These are phyloP conservation scores for Kwoniella newhampshirensis DNA, from an alignment of 768 basidiomycete genomes.

Conservation along the genomic window DNA sequence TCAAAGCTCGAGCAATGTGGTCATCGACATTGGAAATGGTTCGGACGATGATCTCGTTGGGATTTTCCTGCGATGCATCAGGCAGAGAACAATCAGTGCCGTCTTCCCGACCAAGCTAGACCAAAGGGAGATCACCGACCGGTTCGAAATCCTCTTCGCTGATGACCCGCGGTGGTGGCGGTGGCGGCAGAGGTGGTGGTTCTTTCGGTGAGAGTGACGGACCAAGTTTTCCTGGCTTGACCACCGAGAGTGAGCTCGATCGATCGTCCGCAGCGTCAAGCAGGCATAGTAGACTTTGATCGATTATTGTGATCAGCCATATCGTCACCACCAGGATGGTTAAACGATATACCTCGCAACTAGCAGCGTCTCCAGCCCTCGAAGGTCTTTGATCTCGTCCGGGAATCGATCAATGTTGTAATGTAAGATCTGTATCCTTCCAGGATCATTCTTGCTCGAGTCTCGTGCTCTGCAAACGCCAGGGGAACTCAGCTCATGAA, in stretches of 20 bases:
- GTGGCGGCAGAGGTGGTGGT: constrained; percentile 7
- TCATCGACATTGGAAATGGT: constrained; percentile 32
- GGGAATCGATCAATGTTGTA: constrained; percentile 52
- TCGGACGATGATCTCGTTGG: constrained; percentile 49
- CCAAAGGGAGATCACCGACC: constrained; percentile 17
- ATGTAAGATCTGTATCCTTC: constrained; percentile 47
- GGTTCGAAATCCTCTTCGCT: constrained; percentile 44
- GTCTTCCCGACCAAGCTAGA: background rate
- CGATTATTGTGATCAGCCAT: background rate
- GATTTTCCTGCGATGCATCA: constrained; percentile 19
- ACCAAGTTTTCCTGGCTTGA: background rate
- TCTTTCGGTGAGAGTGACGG: background rate
- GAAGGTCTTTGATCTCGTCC: constrained; percentile 46
- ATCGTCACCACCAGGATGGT: background rate
- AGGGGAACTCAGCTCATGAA: background rate
- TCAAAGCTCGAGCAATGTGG: constrained; percentile 39
- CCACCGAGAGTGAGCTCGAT: constrained; percentile 4
- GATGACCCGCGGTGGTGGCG: constrained; percentile 27
- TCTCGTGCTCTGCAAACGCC: constrained; percentile 34
- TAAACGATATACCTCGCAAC: constrained; percentile 27
- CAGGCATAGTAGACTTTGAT: constrained; percentile 35
- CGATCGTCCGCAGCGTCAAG: constrained; percentile 44
- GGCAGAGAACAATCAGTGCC: too few relatives aligned
- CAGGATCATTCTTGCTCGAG: constrained; percentile 40
- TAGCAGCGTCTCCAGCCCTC: constrained; percentile 43